Conservation (phyloP, 2,329 filamentous ascomycete genomes). For the Dendryphion nanum region DNA sequence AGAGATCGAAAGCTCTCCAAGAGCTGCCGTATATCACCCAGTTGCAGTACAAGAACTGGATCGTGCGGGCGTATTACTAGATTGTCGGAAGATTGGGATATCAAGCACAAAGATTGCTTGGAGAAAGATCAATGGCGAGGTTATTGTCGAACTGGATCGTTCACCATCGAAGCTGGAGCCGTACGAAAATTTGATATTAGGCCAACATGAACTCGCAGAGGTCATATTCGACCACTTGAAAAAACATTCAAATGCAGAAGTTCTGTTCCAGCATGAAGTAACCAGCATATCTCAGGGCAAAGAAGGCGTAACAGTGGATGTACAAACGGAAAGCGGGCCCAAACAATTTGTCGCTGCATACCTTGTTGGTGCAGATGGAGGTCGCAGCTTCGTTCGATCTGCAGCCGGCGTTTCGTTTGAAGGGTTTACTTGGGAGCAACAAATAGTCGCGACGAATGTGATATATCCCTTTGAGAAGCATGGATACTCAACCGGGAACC, state of each 20-base stretch:
- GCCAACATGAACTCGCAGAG: slow-evolving; percentile 14
- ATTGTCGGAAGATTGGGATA: slow-evolving; percentile 4
- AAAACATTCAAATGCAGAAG: background rate
- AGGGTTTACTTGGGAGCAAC: slow-evolving; percentile 14
- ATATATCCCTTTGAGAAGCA: slow-evolving; percentile 14
- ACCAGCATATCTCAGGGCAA: slow-evolving; percentile 1
- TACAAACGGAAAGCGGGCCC: slow-evolving; percentile 1
- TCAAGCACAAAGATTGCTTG: slow-evolving; percentile 5
- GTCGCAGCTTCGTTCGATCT: slow-evolving; percentile 2
- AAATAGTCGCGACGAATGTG: slow-evolving; percentile 18
- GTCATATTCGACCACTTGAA: slow-evolving; percentile 14
- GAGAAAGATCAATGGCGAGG: slow-evolving; percentile 6
- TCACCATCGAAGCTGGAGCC: slow-evolving; percentile 14
- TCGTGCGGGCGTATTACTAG: slow-evolving; percentile 4
- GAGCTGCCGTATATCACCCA: slow-evolving; percentile 6
- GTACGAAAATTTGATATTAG: slow-evolving; percentile 16
- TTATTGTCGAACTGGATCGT: slow-evolving; percentile 6
- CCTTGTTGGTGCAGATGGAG: slow-evolving; percentile 6
- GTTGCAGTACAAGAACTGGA: slow-evolving; percentile 7
- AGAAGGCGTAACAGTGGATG: background rate
- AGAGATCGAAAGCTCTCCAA: slow-evolving; percentile 6
- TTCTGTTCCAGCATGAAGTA: slow-evolving; percentile 4
- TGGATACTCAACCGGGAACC: slow-evolving; percentile 5
- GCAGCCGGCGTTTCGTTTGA: slow-evolving; percentile 11
- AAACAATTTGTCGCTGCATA: slow-evolving; percentile 3